Evolutionary conservation across 441 rosid species (phyloP).

Genomic region (Corymbia calophylla): DNA sequence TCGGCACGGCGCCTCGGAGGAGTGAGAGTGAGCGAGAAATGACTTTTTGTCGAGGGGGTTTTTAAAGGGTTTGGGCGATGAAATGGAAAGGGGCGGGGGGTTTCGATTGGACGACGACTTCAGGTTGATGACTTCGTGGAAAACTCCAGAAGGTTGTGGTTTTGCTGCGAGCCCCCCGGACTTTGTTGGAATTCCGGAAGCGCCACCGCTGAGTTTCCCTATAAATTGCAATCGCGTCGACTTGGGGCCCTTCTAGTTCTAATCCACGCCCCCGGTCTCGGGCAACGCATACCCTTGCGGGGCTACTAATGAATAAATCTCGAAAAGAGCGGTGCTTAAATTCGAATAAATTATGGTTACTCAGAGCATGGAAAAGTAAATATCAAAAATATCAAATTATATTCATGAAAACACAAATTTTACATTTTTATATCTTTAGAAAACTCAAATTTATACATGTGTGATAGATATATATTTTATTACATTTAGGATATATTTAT

Average conservation of each 20-base stretch:
- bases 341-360: background rate
- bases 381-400: background rate
- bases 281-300: fast-evolving
- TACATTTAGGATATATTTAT: too few species aligned
- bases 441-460: too few species aligned
- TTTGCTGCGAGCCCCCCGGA: background rate
- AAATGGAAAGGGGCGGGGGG: background rate
- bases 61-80: background rate
- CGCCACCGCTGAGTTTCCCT: background rate
- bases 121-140: background rate
- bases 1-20: background rate
- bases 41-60: background rate
- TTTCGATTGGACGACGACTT: background rate
- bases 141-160: background rate
- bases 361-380: fast-evolving
- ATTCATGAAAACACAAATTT: background rate
- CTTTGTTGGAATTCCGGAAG: background rate
- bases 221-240: background rate
- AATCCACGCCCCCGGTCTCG: background rate
- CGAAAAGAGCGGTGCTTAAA: background rate
- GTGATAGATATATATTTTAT: background rate
- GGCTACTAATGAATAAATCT: background rate
- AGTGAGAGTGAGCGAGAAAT: background rate
- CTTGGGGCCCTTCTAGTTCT: background rate
- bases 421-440: too few species aligned